Conservation (phyloP, 1,284 basidiomycete species). For the Marasmius tenuissimus region DNA sequence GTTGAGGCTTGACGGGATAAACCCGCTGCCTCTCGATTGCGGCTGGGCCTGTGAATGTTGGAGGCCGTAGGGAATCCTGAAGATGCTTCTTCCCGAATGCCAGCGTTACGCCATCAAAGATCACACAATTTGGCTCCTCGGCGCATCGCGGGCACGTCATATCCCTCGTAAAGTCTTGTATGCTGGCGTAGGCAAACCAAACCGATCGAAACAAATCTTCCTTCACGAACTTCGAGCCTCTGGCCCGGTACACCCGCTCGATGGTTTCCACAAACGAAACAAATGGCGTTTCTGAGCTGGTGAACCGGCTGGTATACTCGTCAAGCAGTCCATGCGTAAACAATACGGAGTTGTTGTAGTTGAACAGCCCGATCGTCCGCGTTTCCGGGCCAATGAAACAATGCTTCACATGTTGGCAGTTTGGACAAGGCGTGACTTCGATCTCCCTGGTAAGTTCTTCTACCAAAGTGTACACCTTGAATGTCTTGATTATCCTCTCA, state of each 20-base stretch:
- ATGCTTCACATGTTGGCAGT: too few relatives aligned
- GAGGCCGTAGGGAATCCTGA: slow-evolving; percentile 9
- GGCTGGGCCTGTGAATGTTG: too few relatives aligned
- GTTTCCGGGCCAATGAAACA: slow-evolving; percentile 28
- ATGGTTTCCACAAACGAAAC: slow-evolving; percentile 21
- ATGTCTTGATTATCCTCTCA: too few relatives aligned
- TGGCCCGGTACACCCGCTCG: slow-evolving; percentile 13
- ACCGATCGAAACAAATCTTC: neutral
- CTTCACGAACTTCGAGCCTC: neutral
- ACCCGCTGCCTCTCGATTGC: too few relatives aligned
- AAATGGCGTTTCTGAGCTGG: slow-evolving; percentile 28
- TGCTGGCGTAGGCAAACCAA: slow-evolving; percentile 13
- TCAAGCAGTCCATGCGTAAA: slow-evolving; percentile 18
- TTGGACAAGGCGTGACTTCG: too few relatives aligned
- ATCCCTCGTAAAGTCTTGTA: slow-evolving; percentile 14
- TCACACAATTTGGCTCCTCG: slow-evolving; percentile 14
- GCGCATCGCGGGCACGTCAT: slow-evolving; percentile 23
- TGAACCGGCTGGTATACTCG: slow-evolving; percentile 27
- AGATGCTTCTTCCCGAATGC: slow-evolving; percentile 18
- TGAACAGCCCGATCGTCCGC: slow-evolving; percentile 26
- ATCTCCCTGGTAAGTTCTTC: too few relatives aligned
- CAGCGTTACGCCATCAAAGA: slow-evolving; percentile 21
- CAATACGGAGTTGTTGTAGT: slow-evolving; percentile 25
- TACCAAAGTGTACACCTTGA: too few relatives aligned
- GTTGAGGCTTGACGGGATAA: too few relatives aligned